Evolutionary conservation across 1,139 yeast genomes (phyloP), one percentile per base, ranked within the genome.

Genomic region (Debaryomyces fabryi): DNA sequence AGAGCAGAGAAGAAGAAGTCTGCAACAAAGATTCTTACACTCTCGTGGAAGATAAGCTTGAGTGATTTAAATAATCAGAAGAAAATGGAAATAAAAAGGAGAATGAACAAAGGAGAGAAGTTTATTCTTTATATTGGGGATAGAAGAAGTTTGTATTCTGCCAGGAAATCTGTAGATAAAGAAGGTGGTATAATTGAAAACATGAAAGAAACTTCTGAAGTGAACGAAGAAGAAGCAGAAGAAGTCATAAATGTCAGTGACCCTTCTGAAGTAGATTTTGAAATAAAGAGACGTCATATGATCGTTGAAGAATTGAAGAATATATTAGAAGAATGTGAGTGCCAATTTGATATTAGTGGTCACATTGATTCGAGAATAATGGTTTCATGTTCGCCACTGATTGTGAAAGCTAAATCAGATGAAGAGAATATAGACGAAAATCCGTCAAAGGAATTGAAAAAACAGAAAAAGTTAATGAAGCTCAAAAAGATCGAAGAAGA

Each of bases 11-110:
- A 64, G 62, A 74, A 72, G 52, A 70, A 68, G 49, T 64, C 72
- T 1, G 67, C 76, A 2, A 60, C 69, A n/a, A 74, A 71, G 52
- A 54, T 65, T 5, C 53, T 74, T 24, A 58, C 65, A 5, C 55
- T 75, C 7, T 62, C 68, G 20, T 76, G 79, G 79, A 63, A 64
- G 44, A 75, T 76, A 38, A 71, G 73, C 50, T 49, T 63, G 15
- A 64, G 74, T 38, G 81, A 76, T 57, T 67, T 76, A 53, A 61
- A 57, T 38, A 62, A 68, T 49, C 80, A 76, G 51, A 76, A 75
- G 54, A 59, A 50, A 37, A 55, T 58, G 4, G 80, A 75, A 52
- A 69, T 76, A 23, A 52, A 56, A 42, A 66, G 65, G 23, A 53
- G 68, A n/a, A 51, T 73, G 9, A 53, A 54, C 13, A 73, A 68